Conservation (phyloP, 192 early-diverging fungal genomes). For the Coemansia sp. region DNA sequence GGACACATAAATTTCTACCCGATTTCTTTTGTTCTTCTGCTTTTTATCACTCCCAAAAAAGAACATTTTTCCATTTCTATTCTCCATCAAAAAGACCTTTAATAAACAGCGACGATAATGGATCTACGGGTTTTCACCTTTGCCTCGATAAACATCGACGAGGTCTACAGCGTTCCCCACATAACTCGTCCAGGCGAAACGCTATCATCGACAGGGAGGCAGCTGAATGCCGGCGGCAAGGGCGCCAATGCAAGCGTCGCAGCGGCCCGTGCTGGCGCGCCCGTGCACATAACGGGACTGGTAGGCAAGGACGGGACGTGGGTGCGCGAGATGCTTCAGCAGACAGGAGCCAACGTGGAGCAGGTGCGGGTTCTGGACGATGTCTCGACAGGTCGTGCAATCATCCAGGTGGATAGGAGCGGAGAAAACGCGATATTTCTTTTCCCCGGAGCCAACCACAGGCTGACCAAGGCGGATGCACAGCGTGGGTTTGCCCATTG, state of each 20-base stretch:
- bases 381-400: conserved; percentile 74
- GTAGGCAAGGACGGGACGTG: conserved; percentile 82
- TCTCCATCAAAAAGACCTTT: not conserved
- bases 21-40: too few species aligned
- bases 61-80: not conserved
- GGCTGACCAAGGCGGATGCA: conserved; percentile 54
- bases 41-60: not conserved
- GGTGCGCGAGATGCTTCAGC: conserved; percentile 67
- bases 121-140: conserved; percentile 27
- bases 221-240: conserved; percentile 53
- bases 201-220: conserved; percentile 24
- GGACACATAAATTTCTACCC: too few species aligned
- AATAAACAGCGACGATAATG: conserved; percentile 8
- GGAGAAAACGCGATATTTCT: conserved; percentile 90
- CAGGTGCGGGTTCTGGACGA: conserved; percentile 59
- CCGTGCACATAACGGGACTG: conserved; percentile 73
- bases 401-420: conserved; percentile 75
- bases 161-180: conserved; percentile 49
- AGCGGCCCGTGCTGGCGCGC: conserved; percentile 67
- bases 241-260: conserved; percentile 92
- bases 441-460: conserved; percentile 75
- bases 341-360: conserved; percentile 66
- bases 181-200: conserved; percentile 50
- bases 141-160: conserved; percentile 58
- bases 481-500: conserved; percentile 57